These are phyloP conservation scores for Aspergillus pseudotamarii DNA, from an alignment of 2,329 filamentous ascomycete species.

Conservation along the genomic window DNA sequence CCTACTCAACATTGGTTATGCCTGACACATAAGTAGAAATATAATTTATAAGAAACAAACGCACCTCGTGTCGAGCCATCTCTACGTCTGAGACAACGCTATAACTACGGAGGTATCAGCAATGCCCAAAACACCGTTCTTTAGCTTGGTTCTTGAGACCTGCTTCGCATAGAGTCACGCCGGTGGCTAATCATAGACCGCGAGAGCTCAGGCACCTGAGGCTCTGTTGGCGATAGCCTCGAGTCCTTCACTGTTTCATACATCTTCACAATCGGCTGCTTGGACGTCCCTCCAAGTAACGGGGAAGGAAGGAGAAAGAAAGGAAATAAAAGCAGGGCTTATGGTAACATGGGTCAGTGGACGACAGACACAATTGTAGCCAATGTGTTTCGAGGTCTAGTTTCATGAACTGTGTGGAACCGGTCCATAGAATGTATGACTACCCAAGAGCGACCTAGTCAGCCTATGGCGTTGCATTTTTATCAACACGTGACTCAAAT, in stretches of 20 bases:
- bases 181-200: constrained; percentile 28
- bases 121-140: neutral
- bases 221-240: constrained; percentile 28
- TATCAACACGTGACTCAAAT: constrained; percentile 22
- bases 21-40: constrained; percentile 1
- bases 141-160: constrained; percentile 25
- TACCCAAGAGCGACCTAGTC: neutral
- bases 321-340: neutral
- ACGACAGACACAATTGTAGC: neutral
- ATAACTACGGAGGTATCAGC: constrained; percentile 44
- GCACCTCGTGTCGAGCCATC: constrained; percentile 94
- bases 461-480: neutral
- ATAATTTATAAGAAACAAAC: constrained; percentile 19
- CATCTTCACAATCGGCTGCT: neutral
- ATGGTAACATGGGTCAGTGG: neutral
- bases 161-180: constrained; percentile 45
- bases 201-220: constrained; percentile 24
- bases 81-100: constrained; percentile 95
- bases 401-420: neutral
- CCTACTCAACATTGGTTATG: constrained; percentile 41
- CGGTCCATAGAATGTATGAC: neutral
- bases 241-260: constrained; percentile 32
- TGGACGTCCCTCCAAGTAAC: neutral
- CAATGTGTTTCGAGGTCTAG: neutral
- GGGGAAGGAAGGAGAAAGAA: neutral